A percentile compares a stretch with the other conserved stretches of the same genome.
phyloP scores from a whole-genome alignment of 495 filamentous ascomycete genomes.

The Aspergillus saccharolyticus region DNA sequence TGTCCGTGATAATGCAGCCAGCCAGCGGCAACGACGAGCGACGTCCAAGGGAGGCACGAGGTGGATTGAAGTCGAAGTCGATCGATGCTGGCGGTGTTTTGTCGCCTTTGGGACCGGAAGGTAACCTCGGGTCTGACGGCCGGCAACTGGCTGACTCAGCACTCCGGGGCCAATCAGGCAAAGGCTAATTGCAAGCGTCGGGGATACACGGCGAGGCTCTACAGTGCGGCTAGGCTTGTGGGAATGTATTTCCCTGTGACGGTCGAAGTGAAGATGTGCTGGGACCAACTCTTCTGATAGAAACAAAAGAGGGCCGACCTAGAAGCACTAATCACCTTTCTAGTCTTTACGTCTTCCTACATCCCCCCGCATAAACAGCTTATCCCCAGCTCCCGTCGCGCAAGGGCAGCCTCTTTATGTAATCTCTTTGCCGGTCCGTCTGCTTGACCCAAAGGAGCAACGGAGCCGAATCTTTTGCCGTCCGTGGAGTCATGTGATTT shows the following conservation, averaged over 20 bases:
- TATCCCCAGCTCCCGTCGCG: background rate
- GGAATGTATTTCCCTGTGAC: background rate
- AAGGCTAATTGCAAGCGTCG: conserved; percentile 43
- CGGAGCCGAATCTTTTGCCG: conserved; percentile 12
- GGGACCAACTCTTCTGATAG: background rate
- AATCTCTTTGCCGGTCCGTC: background rate
- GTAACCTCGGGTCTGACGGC: conserved; percentile 44
- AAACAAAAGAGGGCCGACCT: background rate
- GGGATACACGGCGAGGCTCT: conserved; percentile 37
- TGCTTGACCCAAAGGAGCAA: conserved; percentile 6
- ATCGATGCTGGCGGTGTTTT: conserved; percentile 21
- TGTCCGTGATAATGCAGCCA: conserved; percentile 14
- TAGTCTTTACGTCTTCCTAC: background rate
- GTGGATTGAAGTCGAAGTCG: conserved; percentile 30
- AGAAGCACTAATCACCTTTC: background rate
- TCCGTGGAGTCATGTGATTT: conserved; percentile 12
- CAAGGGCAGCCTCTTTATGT: background rate
- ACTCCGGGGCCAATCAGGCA: conserved; percentile 30
- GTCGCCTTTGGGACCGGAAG: conserved; percentile 20
- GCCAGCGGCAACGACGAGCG: conserved; percentile 18
- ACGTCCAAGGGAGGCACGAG: conserved; percentile 13
- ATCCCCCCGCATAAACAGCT: background rate
- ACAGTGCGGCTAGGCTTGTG: background rate
- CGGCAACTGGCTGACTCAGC: conserved; percentile 36
- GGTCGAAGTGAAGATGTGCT: background rate